Base-by-base conservation (phyloP, 805 yeast genomes). In the Clavispora vitiphila region DNA sequence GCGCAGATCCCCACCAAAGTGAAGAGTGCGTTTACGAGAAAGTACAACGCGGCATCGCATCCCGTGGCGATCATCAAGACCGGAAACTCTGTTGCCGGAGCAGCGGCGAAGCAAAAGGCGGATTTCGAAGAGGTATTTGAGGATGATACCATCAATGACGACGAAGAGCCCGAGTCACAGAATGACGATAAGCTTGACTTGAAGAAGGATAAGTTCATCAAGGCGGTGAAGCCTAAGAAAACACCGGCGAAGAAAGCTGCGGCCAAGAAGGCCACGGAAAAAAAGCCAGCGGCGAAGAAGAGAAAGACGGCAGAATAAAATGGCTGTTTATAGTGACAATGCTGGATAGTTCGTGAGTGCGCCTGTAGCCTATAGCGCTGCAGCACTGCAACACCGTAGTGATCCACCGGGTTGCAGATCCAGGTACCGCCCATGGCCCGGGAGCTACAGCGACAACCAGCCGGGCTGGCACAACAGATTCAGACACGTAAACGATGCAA, bases 21-120 rank as follows among this genome's bases (percentile, higher is more conserved):
- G 12, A 95, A 93, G 60, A 69, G 91, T 5, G 85, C 86, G 7
- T 88, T 93, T 62, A 93, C 99, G 0, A 73, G 96, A 50, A 79
- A 75, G 48, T 93, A 93, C 62, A 93, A 93, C 58, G 60, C 78
- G 8, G 64, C 60, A 42, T 66, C 78, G 8, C 99, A 93, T 64
- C 98, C 98, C 2, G 79, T 83, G 1, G 88, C 95, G 2, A 87
- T 86, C 50, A 81, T 81, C 71, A 78, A 77, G 57, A 79, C 89
- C 0, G 91, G 89, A 11, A 73, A 74, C 35, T 74, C 83, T 8
- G 76, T 81, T 5, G 63, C 56, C 1, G 52, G 54, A 4, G 48
- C 40, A 6, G 55, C 49, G 10, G 49, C 58, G 18, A 55, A 55
- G 36, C 60, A 58, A 19, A 71, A 68, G 30, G 89, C 88, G 3